phyloP scores from a whole-genome alignment of 1,139 yeast species.

The Suhomyces ambrosiae region DNA sequence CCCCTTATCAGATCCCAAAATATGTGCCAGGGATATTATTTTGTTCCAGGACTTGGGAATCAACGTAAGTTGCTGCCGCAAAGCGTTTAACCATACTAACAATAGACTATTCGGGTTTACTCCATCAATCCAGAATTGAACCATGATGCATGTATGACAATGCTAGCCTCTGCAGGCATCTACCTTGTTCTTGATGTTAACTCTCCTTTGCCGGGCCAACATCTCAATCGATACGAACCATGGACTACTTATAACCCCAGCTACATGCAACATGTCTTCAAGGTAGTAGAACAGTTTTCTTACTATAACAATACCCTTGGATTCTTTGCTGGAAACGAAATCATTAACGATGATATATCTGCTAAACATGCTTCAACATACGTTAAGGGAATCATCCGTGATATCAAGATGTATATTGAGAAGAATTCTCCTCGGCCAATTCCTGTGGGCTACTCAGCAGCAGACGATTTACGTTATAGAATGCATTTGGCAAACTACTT shows the following conservation, averaged over 20 bases:
- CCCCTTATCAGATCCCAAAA: conserved; percentile 69
- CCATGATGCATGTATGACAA: conserved; percentile 90
- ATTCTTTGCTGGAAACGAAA: conserved; percentile 93
- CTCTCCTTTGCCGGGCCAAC: conserved; percentile 77
- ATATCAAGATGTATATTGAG: conserved; percentile 70
- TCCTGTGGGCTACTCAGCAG: conserved; percentile 96
- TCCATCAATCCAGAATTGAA: conserved; percentile 80
- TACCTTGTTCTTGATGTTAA: conserved; percentile 89
- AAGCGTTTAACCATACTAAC: conserved; percentile 21
- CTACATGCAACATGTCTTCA: conserved; percentile 76
- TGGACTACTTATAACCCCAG: conserved; percentile 74
- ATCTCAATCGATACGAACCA: conserved; percentile 85
- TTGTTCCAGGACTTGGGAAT: conserved; percentile 76
- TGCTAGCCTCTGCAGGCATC: conserved; percentile 89
- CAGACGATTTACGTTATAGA: conserved; percentile 81
- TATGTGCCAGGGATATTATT: conserved; percentile 74
- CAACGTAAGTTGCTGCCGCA: conserved; percentile 46
- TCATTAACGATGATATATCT: conserved; percentile 76
- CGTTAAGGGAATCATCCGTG: conserved; percentile 77
- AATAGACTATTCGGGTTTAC: conserved; percentile 76
- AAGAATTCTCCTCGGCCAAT: conserved; percentile 61
- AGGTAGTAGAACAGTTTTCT: conserved; percentile 80
- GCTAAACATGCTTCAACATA: conserved; percentile 70
- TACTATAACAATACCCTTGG: conserved; percentile 87
- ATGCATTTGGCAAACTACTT: conserved; percentile 77